Evolutionary conservation across 331 rosid species (phyloP).

Genomic region (Acacia pycnantha): DNA sequence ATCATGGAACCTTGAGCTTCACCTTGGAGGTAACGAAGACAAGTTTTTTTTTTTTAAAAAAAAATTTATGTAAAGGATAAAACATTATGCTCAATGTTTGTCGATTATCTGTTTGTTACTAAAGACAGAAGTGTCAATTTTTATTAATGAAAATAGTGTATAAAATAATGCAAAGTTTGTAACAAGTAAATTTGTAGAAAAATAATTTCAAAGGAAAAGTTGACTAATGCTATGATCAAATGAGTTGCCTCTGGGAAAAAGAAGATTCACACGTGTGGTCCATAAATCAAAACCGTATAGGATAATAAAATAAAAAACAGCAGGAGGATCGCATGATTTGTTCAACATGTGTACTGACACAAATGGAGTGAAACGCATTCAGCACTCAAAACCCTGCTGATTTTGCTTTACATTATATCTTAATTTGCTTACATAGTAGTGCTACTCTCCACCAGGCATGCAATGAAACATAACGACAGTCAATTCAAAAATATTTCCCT

Average conservation of each 20-base stretch:
- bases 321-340: neutral
- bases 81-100: neutral
- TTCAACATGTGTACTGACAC: neutral
- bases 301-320: neutral
- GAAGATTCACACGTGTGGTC: neutral
- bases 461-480: neutral
- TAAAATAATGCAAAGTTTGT: too few relatives aligned
- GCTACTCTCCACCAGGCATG: neutral
- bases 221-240: too few relatives aligned
- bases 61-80: neutral
- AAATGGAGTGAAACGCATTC: neutral
- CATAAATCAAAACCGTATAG: neutral
- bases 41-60: too few relatives aligned
- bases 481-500: neutral
- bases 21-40: neutral
- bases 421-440: neutral
- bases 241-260: too few relatives aligned
- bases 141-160: neutral
- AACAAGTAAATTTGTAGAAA: too few relatives aligned
- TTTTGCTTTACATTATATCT: constrained; percentile 10
- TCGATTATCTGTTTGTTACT: neutral
- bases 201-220: too few relatives aligned
- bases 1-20: neutral
- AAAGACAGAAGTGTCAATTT: too few relatives aligned
- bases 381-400: neutral